Base-by-base conservation (phyloP, 345 rosid species). In the Geranium brycei region DNA sequence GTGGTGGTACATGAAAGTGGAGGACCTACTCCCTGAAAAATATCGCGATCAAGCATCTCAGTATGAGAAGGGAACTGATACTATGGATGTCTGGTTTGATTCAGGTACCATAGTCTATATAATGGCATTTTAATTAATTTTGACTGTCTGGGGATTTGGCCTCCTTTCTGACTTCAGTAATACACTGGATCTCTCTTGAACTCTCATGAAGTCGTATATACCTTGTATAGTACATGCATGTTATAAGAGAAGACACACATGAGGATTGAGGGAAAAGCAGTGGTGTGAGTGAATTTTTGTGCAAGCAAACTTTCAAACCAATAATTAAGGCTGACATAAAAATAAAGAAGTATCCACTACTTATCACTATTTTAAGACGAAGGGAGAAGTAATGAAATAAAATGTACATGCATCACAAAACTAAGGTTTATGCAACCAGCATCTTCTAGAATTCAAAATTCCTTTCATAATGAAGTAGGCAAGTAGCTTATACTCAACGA, bases 81-180 rank as follows among this genome's bases (percentile, higher is more conserved):
- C 98, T 18, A 92, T 92, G 98, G 98, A 92, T 74, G 98, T 92
- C 71, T 92, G 89, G 96, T 92, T 92, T 76, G 95, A 92, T 83
- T 92, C 98, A 63, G 93, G 96, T 92, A 78, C 58, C 62, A 11
- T 35, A 35, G 41, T 35, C 12, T 47, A 47, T 8, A 47, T 47
- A 47, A 47, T 47, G 53, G 11, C 15, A 47, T 47, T 47, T 38
- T 10, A 47, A 47, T 11, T 47, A 47, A 47, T 47, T 8, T 47
- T 47, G 14, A 47, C 14, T 3, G 14, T 10, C 6, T 5, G 47
- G 11, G 47, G 11, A 38, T 10, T 47, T 8, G 53, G 13, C 14
- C 14, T 47, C 13, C 53, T 47, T 47, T 47, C 3, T 23, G 3
- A 13, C 53, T 11, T 47, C 11, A 11, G 41, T 13, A 47, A 13